Conservation (phyloP, 1,139 yeast species). For the Candida sp. region DNA sequence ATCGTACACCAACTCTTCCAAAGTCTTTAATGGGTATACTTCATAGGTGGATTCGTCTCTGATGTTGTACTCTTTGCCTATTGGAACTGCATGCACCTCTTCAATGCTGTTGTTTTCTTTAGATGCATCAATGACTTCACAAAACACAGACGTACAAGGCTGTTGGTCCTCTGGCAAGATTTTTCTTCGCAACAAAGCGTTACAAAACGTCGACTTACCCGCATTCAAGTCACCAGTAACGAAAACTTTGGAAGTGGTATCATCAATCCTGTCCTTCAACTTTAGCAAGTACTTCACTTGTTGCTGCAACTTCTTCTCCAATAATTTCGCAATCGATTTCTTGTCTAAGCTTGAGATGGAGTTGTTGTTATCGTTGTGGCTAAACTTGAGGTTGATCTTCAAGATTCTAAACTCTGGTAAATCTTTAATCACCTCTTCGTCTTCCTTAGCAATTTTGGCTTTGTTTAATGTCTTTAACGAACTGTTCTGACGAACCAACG, state of each 20-base stretch:
- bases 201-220: slow-evolving; percentile 96
- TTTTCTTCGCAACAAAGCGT: slow-evolving; percentile 79
- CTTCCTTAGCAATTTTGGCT: slow-evolving; percentile 23
- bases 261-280: slow-evolving; percentile 84
- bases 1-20: slow-evolving; percentile 75
- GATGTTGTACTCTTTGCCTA: slow-evolving; percentile 54
- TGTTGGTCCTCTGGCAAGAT: slow-evolving; percentile 96
- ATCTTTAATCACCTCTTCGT: slow-evolving; percentile 20
- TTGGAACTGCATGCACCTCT: slow-evolving; percentile 93
- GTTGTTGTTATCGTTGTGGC: slow-evolving; percentile 47
- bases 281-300: slow-evolving; percentile 73
- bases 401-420: slow-evolving; percentile 59
- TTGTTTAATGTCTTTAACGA: slow-evolving; percentile 34
- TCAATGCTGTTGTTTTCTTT: slow-evolving; percentile 75
- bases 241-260: slow-evolving; percentile 90
- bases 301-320: slow-evolving; percentile 66
- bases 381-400: slow-evolving; percentile 66
- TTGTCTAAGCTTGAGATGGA: slow-evolving; percentile 62
- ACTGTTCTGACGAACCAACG: slow-evolving; percentile 51
- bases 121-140: slow-evolving; percentile 86
- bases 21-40: slow-evolving; percentile 52
- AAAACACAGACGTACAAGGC: slow-evolving; percentile 96
- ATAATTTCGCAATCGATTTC: slow-evolving; percentile 62
- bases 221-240: slow-evolving; percentile 98
- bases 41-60: slow-evolving; percentile 71